Evolutionary conservation across 176 grass and related monocot genomes (phyloP).

Genomic region (Avena insularis): DNA sequence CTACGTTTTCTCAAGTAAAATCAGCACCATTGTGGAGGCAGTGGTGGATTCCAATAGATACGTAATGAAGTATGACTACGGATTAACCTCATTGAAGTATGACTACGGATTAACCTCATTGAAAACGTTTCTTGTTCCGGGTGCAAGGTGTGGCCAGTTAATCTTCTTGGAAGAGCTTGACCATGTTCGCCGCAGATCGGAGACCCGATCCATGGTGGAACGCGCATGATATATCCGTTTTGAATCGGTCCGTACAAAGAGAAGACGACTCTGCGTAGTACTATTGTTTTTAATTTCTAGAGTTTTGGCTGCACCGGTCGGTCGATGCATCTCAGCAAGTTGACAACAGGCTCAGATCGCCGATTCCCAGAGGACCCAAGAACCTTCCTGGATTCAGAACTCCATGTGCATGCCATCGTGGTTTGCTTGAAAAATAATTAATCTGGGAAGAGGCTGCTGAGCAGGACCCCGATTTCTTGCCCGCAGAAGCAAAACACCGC

Average conservation of each 20-base stretch:
- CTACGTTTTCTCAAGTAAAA: neutral
- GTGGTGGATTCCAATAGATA: neutral
- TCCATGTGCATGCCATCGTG: neutral
- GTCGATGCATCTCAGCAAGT: neutral
- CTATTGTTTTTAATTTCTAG: neutral
- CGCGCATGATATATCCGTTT: neutral
- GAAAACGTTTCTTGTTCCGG: neutral
- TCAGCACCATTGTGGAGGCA: neutral
- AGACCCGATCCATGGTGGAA: neutral
- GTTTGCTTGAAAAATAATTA: no score
- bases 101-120: neutral
- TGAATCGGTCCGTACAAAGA: neutral
- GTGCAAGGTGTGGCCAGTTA: neutral
- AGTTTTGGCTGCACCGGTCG: neutral
- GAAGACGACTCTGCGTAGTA: neutral
- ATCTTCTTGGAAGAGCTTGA: neutral
- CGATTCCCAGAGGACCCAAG: neutral
- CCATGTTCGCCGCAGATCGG: neutral
- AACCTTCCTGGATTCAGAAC: neutral
- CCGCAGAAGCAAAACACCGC: neutral
- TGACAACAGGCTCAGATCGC: neutral
- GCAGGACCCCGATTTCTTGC: neutral
- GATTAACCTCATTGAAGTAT: neutral
- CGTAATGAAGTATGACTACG: no score
- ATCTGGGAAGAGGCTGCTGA: no score